phyloP scores from a whole-genome alignment of 73 alveolate species.

The Tetrahymena malaccensis region DNA sequence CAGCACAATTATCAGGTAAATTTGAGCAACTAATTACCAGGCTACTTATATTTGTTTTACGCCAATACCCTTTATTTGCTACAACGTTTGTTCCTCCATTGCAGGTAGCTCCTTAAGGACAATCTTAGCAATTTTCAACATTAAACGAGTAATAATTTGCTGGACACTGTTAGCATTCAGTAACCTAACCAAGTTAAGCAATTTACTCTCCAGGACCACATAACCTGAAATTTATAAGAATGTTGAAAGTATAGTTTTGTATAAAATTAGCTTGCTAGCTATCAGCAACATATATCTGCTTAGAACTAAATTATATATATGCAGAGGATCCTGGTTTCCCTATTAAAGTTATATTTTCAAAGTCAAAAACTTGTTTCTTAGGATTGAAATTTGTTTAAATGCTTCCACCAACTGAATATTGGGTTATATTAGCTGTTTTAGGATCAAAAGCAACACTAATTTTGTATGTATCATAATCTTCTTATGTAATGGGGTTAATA shows the following conservation, averaged over 20 bases:
- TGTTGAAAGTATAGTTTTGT: neutral
- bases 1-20: slow-evolving; percentile 2
- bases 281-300: neutral
- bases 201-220: neutral
- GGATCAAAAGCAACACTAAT: neutral
- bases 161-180: slow-evolving; percentile 6
- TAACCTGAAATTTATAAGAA: neutral
- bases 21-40: slow-evolving; percentile 1
- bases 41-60: slow-evolving; percentile 17
- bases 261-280: neutral
- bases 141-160: neutral
- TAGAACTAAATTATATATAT: neutral
- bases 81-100: slow-evolving; percentile 16
- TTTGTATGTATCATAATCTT: neutral
- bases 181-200: too few relatives aligned
- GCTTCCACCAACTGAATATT: neutral
- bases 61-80: slow-evolving; percentile 49
- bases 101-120: slow-evolving; percentile 39
- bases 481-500: too few relatives aligned
- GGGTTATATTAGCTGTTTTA: neutral
- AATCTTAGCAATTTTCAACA: neutral
- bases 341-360: neutral
- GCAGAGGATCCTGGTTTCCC: neutral
- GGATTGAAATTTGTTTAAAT: neutral
- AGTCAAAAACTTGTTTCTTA: neutral